Evolutionary conservation across 2,329 filamentous ascomycete genomes (phyloP).

Genomic region (Graphilbum ipis-grandicollis): DNA sequence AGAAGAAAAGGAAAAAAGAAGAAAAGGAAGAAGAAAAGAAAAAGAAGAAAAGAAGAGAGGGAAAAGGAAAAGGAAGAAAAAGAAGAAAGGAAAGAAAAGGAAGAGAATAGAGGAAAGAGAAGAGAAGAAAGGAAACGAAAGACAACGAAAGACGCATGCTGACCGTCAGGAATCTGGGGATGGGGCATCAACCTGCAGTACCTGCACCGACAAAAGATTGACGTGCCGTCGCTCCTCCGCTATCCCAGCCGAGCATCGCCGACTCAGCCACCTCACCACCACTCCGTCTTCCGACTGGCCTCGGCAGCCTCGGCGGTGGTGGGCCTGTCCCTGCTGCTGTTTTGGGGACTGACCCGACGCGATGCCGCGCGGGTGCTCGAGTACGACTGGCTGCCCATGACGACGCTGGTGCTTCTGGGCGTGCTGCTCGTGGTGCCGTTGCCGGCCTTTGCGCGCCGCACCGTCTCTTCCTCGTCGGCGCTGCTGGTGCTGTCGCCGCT

Average conservation of each 20-base stretch:
- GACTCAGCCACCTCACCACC: conserved; percentile 57
- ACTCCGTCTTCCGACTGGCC: conserved; percentile 74
- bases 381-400: conserved; percentile 76
- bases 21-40: not conserved
- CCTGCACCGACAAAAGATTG: conserved; percentile 63
- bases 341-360: conserved; percentile 68
- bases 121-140: not conserved
- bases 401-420: conserved; percentile 58
- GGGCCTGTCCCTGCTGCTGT: conserved; percentile 53
- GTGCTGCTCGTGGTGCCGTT: conserved; percentile 53
- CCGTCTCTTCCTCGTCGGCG: too few species aligned
- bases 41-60: not conserved
- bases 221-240: conserved; percentile 70
- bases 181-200: conserved; percentile 89
- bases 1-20: not conserved
- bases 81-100: too few species aligned
- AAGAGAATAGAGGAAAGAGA: conserved; percentile 13
- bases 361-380: conserved; percentile 50
- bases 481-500: not conserved
- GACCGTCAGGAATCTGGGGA: conserved; percentile 47
- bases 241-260: conserved; percentile 62
- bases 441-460: too few species aligned
- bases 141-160: too few species aligned
- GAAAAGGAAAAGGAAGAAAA: not conserved
- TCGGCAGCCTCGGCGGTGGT: conserved; percentile 58